Evolutionary conservation across 2,329 filamentous ascomycete genomes (phyloP).

Genomic region (Aspergillus sp.): DNA sequence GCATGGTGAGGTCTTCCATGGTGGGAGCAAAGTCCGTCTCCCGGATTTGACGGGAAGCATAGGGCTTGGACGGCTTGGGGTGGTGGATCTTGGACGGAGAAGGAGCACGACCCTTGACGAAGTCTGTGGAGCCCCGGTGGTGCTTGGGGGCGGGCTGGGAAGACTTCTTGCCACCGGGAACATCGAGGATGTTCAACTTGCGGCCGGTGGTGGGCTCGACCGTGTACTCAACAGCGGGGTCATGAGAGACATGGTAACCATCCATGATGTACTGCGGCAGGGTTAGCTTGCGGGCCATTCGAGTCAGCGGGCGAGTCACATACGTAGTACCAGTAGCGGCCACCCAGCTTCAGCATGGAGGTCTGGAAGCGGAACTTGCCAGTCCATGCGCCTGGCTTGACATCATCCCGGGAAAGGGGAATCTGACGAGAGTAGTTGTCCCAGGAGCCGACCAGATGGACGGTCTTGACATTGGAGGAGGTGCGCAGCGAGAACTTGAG

Average conservation of each 20-base stretch:
- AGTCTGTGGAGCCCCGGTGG: slow-evolving; percentile 59
- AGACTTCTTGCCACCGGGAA: slow-evolving; percentile 61
- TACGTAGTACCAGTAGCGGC: slow-evolving; percentile 98
- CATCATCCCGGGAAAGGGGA: slow-evolving; percentile 83
- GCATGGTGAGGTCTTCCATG: slow-evolving; percentile 76
- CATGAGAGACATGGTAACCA: slow-evolving; percentile 96
- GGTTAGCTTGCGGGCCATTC: slow-evolving; percentile 11
- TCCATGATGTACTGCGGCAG: slow-evolving; percentile 82
- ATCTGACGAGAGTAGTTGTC: slow-evolving; percentile 95
- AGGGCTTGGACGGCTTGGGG: slow-evolving; percentile 84
- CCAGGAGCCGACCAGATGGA: slow-evolving; percentile 97
- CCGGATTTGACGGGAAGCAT: slow-evolving; percentile 84
- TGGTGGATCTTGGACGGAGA: slow-evolving; percentile 87
- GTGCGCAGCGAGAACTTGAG: slow-evolving; percentile 95
- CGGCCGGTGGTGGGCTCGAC: slow-evolving; percentile 96
- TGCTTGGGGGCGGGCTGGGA: slow-evolving; percentile 41
- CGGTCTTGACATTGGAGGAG: slow-evolving; percentile 93
- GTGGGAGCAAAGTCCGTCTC: slow-evolving; percentile 76
- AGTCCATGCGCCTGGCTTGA: slow-evolving; percentile 90
- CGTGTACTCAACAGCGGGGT: slow-evolving; percentile 84
- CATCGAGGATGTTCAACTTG: slow-evolving; percentile 95
- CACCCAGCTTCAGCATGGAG: slow-evolving; percentile 79
- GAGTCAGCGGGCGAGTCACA: slow-evolving; percentile 26
- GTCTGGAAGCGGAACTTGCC: slow-evolving; percentile 96
- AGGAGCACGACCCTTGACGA: slow-evolving; percentile 85